Conservation (phyloP, 371 early-diverging fungal species). For the Coemansia sp. region DNA sequence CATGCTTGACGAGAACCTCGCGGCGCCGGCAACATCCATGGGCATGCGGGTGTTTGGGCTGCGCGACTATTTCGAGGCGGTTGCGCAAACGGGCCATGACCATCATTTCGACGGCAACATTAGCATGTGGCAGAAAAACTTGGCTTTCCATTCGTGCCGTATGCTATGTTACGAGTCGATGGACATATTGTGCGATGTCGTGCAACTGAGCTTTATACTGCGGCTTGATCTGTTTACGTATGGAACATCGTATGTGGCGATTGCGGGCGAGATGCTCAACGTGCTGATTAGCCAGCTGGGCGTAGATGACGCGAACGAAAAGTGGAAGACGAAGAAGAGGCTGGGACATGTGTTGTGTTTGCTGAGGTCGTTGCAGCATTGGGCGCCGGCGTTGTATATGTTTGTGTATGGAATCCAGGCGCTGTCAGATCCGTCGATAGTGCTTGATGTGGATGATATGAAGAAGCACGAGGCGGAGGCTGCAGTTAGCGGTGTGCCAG, state of each 20-base stretch:
- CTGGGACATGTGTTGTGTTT: conserved; percentile 35
- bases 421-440: conserved; percentile 31
- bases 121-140: conserved; percentile 37
- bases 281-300: conserved; percentile 40
- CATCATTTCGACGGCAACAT: conserved; percentile 6
- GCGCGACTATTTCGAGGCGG: conserved; percentile 46
- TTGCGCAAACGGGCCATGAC: conserved; percentile 1
- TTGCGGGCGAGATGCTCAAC: conserved; percentile 44
- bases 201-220: conserved; percentile 40
- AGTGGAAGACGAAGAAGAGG: conserved; percentile 39
- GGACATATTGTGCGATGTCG: conserved; percentile 39
- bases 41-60: conserved; percentile 36
- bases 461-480: too few relatives aligned
- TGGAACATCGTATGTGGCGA: conserved; percentile 42
- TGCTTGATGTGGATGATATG: conserved; percentile 16
- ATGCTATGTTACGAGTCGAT: conserved; percentile 44
- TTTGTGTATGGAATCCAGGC: conserved; percentile 45
- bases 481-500: too few relatives aligned
- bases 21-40: conserved; percentile 35
- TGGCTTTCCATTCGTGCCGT: conserved; percentile 40
- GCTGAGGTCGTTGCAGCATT: conserved; percentile 42
- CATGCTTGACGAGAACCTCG: conserved; percentile 35
- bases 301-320: conserved; percentile 20
- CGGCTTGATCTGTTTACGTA: conserved; percentile 44
- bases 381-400: conserved; percentile 47